These are phyloP conservation scores for Tylopilus rubrobrunneus DNA, from an alignment of 768 basidiomycete species.

Conservation along the genomic window DNA sequence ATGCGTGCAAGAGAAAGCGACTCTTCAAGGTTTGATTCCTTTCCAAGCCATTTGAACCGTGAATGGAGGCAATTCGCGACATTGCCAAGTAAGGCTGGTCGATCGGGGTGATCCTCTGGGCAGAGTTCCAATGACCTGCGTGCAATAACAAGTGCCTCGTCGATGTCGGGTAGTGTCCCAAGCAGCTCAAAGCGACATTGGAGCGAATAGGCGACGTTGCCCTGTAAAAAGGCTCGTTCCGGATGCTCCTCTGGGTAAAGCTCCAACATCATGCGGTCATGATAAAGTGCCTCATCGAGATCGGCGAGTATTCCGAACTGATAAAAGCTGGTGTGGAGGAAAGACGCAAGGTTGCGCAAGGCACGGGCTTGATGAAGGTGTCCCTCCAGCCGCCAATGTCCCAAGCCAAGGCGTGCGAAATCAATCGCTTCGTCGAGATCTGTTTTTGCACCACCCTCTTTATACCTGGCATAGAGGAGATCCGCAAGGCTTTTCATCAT, in stretches of 20 bases:
- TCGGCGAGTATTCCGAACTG: too few species aligned
- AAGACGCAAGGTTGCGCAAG: too few species aligned
- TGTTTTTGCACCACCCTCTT: neutral
- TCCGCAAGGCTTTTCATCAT: neutral
- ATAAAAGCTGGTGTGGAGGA: too few species aligned
- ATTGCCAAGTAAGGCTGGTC: neutral
- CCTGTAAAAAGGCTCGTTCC: too few species aligned
- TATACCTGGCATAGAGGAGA: neutral
- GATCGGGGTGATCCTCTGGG: neutral
- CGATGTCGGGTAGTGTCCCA: neutral
- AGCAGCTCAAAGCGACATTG: too few species aligned
- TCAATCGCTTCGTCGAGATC: neutral
- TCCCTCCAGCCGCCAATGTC: too few species aligned
- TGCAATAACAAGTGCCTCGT: neutral
- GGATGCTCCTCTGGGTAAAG: too few species aligned
- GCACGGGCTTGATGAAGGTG: too few species aligned
- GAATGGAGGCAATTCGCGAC: neutral
- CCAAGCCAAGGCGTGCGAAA: neutral
- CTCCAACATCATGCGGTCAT: too few species aligned
- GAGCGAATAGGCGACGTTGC: too few species aligned
- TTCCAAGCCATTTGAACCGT: neutral
- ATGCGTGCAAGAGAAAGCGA: neutral
- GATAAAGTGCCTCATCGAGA: too few species aligned
- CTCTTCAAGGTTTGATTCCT: neutral
- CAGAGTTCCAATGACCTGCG: neutral